phyloP scores from a whole-genome alignment of 192 early-diverging fungal species.

The Thamnidium elegans region DNA sequence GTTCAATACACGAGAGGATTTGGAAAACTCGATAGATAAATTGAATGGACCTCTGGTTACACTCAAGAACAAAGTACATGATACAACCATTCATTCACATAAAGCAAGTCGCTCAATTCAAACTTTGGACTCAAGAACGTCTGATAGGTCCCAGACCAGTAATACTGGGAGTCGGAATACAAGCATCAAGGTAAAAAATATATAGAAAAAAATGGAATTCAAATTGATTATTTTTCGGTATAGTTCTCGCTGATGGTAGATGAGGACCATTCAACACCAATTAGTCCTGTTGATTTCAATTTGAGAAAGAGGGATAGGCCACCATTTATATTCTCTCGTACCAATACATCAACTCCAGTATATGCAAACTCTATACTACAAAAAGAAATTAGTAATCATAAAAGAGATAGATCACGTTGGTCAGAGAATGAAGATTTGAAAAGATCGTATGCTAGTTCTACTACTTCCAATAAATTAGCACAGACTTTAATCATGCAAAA shows the following conservation, averaged over 20 bases:
- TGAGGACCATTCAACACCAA: not conserved
- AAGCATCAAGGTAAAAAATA: not conserved
- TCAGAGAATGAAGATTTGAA: constrained; percentile 16
- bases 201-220: not conserved
- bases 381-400: constrained; percentile 8
- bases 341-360: not conserved
- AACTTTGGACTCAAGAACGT: not conserved
- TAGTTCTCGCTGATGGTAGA: no score
- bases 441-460: constrained; percentile 2
- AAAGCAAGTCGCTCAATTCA: constrained; percentile 12
- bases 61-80: not conserved
- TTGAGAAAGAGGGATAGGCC: constrained; percentile 13
- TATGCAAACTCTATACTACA: constrained; percentile 3
- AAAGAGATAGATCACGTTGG: not conserved
- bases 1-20: constrained; percentile 17
- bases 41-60: not conserved
- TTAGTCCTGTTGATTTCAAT: constrained; percentile 36
- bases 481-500: constrained; percentile 24
- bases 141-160: constrained; percentile 8
- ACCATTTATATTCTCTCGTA: constrained; percentile 4
- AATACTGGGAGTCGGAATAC: not conserved
- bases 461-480: not conserved
- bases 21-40: constrained; percentile 10
- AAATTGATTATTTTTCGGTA: no score
- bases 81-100: not conserved